Evolutionary conservation across 768 basidiomycete genomes (phyloP).

Genomic region (Cystofilobasidium macerans): DNA sequence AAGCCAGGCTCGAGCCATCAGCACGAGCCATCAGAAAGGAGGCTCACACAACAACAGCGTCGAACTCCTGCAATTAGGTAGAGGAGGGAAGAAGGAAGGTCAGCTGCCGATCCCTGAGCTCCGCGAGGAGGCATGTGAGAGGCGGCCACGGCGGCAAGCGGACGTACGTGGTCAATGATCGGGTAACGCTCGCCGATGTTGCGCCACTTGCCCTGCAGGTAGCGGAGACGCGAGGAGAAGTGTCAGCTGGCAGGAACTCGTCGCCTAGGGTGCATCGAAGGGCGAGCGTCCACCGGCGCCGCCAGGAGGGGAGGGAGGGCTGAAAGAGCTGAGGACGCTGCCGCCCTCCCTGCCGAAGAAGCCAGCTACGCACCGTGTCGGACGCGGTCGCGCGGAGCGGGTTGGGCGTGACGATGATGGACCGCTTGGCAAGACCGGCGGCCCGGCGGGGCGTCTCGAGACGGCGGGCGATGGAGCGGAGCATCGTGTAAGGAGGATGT

Average conservation of each 20-base stretch:
- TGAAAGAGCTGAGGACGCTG: too few species aligned
- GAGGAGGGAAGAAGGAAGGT: neutral
- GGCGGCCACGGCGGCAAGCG: neutral
- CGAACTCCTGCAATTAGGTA: slow-evolving; percentile 45
- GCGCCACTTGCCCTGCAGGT: slow-evolving; percentile 14
- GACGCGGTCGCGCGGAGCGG: slow-evolving; percentile 19
- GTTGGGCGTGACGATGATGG: slow-evolving; percentile 19
- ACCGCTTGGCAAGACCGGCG: slow-evolving; percentile 12
- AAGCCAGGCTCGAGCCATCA: too few species aligned
- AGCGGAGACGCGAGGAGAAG: neutral
- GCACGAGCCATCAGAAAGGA: neutral
- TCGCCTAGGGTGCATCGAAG: too few species aligned
- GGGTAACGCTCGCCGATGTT: slow-evolving; percentile 70
- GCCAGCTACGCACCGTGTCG: neutral
- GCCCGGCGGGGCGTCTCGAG: slow-evolving; percentile 14
- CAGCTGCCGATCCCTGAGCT: neutral
- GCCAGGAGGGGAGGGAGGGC: too few species aligned
- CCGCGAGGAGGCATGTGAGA: neutral
- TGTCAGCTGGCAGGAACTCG: too few species aligned
- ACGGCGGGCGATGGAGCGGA: slow-evolving; percentile 22
- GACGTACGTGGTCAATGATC: slow-evolving; percentile 79
- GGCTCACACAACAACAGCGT: slow-evolving; percentile 91
- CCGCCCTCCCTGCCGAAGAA: too few species aligned
- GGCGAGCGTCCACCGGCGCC: too few species aligned
- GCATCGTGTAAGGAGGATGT: neutral